Percentiles rank a stretch among this genome's conserved stretches.
Conservation (phyloP, 2,329 filamentous ascomycete genomes). For the Xylaria sp. region DNA sequence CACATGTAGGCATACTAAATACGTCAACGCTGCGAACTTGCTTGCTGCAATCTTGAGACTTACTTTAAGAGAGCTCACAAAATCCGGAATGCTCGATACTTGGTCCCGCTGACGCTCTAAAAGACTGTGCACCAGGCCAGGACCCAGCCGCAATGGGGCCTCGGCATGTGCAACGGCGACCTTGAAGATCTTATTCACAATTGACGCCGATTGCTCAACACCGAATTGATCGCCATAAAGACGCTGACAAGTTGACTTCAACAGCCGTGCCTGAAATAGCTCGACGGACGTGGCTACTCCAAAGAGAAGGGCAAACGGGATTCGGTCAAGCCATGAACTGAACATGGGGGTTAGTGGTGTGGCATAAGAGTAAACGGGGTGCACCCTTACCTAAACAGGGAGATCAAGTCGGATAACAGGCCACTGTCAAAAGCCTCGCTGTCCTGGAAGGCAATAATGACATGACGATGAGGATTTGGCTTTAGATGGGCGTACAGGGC, state of each 20-base stretch:
- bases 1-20: conserved; percentile 80
- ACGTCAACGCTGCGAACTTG: conserved; percentile 27
- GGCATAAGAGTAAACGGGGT: conserved; percentile 28
- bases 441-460: conserved; percentile 77
- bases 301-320: conserved; percentile 77
- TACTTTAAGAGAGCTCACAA: conserved; percentile 71
- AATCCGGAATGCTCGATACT: conserved; percentile 73
- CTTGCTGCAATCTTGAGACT: conserved; percentile 11
- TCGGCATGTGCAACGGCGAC: conserved; percentile 62
- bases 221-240: conserved; percentile 76
- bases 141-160: conserved; percentile 64
- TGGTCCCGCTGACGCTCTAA: conserved; percentile 76
- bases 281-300: conserved; percentile 83
- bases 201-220: conserved; percentile 71
- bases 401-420: conserved; percentile 72
- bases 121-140: conserved; percentile 62
- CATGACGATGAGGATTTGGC: conserved; percentile 55
- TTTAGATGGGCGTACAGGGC: conserved; percentile 65
- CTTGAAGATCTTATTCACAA: conserved; percentile 73
- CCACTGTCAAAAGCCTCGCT: conserved; percentile 78
- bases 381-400: conserved; percentile 64
- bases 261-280: conserved; percentile 73
- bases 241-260: conserved; percentile 67
- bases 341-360: background rate
- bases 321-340: conserved; percentile 71